These are phyloP conservation scores for Capsaspora owczarzaki DNA, from an alignment of 78 protist species.

Conservation along the genomic window DNA sequence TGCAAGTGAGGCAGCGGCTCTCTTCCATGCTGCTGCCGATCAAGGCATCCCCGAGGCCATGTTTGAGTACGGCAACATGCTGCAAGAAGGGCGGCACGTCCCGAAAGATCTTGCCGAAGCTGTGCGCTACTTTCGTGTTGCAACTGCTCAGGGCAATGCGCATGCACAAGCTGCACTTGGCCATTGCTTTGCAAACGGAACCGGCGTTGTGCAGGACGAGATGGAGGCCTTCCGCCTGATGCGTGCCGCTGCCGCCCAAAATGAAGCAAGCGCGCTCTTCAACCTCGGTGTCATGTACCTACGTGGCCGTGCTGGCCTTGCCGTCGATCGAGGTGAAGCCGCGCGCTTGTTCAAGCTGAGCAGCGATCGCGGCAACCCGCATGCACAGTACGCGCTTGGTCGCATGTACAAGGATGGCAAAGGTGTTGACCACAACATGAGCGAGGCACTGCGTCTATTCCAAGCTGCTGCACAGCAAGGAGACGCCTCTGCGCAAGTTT, in stretches of 20 bases:
- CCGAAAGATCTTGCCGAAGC: too few relatives aligned
- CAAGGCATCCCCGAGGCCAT: too few relatives aligned
- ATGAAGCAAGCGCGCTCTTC: background rate
- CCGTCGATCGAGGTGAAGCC: too few relatives aligned
- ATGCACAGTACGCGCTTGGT: background rate
- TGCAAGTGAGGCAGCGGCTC: too few relatives aligned
- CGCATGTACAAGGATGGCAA: background rate
- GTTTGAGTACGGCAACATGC: too few relatives aligned
- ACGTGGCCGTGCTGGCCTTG: too few relatives aligned
- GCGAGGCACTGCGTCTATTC: background rate
- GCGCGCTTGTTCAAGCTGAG: background rate
- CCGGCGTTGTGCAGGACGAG: constrained; percentile 4
- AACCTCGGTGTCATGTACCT: too few relatives aligned
- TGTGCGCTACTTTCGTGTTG: too few relatives aligned
- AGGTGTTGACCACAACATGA: background rate
- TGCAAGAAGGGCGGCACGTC: too few relatives aligned
- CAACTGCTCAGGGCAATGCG: background rate
- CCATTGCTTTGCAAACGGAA: background rate
- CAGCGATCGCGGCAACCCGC: background rate
- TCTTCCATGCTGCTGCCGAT: too few relatives aligned
- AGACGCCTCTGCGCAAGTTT: background rate
- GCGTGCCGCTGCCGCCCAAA: background rate
- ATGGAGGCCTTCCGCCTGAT: background rate
- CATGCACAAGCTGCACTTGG: background rate
- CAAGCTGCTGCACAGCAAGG: background rate